phyloP scores from a whole-genome alignment of 2,329 filamentous ascomycete genomes.

The Botrytis medusae region DNA sequence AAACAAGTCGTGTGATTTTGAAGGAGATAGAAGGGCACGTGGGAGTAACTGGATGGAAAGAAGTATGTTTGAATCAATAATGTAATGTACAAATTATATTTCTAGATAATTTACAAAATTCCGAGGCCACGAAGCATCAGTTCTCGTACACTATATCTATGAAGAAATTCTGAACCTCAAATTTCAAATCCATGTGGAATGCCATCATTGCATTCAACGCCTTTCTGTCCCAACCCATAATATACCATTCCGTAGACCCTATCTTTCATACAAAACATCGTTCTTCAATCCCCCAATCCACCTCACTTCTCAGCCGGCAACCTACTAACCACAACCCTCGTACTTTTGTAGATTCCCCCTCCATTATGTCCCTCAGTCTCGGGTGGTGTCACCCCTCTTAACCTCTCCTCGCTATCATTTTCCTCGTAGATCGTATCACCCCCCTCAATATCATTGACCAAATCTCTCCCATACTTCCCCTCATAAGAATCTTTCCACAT shows the following conservation, averaged over 20 bases:
- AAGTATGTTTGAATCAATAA: background rate
- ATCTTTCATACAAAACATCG: background rate
- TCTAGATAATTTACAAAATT: background rate
- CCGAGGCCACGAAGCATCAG: background rate
- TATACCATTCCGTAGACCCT: background rate
- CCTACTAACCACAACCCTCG: conserved; percentile 6
- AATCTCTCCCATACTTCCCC: conserved; percentile 2
- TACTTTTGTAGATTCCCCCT: background rate
- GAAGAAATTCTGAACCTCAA: background rate
- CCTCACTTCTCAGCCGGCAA: background rate
- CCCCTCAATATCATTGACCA: conserved; percentile 6
- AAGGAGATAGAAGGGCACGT: background rate
- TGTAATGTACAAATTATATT: background rate
- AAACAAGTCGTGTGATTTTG: background rate
- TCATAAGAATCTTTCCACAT: conserved; percentile 11
- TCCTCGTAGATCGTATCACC: background rate
- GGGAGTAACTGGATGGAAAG: background rate
- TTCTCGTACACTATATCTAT: background rate
- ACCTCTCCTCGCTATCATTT: conserved; percentile 12
- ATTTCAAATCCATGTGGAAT: background rate
- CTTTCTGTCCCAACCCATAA: background rate
- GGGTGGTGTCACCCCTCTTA: background rate
- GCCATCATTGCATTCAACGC: background rate
- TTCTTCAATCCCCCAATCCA: background rate
- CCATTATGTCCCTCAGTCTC: background rate